Evolutionary conservation across 192 early-diverging fungal genomes (phyloP).

Genomic region (Linnemannia zychae): DNA sequence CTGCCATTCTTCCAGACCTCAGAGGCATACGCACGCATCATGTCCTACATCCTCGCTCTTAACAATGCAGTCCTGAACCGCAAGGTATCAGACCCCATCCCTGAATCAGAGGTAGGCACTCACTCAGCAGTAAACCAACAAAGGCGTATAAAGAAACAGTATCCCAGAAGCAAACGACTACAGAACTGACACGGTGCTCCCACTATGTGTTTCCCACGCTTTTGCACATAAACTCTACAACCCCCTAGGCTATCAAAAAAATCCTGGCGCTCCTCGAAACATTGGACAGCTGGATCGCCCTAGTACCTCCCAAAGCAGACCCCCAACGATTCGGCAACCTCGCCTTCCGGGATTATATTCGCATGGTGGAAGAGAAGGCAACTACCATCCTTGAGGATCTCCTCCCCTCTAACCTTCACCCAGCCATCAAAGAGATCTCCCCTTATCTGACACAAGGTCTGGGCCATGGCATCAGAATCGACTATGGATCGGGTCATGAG

Average conservation of each 20-base stretch:
- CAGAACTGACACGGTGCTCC: neutral
- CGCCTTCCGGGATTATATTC: slow-evolving; percentile 87
- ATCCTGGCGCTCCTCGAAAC: slow-evolving; percentile 74
- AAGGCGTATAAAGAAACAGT: neutral
- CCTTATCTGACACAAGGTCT: slow-evolving; percentile 82
- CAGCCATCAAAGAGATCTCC: slow-evolving; percentile 76
- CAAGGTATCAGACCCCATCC: slow-evolving; percentile 67
- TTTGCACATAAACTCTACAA: neutral
- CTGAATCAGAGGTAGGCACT: slow-evolving; percentile 67
- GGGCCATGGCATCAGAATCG: slow-evolving; percentile 92
- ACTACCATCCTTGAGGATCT: slow-evolving; percentile 41
- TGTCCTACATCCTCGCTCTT: slow-evolving; percentile 79
- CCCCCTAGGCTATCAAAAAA: slow-evolving; percentile 57
- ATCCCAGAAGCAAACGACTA: neutral
- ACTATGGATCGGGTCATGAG: slow-evolving; percentile 99
- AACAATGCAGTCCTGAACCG: slow-evolving; percentile 80
- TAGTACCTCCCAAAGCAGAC: slow-evolving; percentile 81
- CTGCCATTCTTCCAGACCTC: slow-evolving; percentile 68
- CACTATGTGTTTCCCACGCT: neutral
- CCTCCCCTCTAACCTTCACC: slow-evolving; percentile 54
- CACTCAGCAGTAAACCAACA: neutral
- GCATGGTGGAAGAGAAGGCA: slow-evolving; percentile 42
- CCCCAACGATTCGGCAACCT: slow-evolving; percentile 93
- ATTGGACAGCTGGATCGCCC: slow-evolving; percentile 77
- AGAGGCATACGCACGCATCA: slow-evolving; percentile 76